phyloP scores from a whole-genome alignment of 441 rosid genomes.

The Eutrema salsugineum region DNA sequence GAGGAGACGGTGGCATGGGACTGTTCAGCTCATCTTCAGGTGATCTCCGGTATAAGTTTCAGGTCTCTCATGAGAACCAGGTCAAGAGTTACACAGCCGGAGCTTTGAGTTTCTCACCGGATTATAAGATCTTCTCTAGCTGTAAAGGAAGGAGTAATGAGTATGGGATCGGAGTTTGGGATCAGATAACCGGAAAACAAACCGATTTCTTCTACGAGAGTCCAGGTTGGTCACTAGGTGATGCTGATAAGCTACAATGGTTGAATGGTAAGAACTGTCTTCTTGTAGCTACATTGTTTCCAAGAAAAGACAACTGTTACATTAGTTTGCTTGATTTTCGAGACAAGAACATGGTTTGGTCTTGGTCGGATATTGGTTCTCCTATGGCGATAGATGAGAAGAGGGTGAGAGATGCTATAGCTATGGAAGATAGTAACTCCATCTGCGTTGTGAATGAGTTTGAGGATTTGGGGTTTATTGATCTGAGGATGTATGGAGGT shows the following conservation, averaged over 20 bases:
- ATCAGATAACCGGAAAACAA: conserved; percentile 82
- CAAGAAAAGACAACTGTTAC: conserved; percentile 91
- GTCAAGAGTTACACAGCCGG: conserved; percentile 86
- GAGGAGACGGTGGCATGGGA: conserved; percentile 96
- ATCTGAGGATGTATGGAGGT: conserved; percentile 60
- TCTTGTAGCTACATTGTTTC: conserved; percentile 88
- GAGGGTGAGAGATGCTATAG: conserved; percentile 88
- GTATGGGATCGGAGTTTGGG: conserved; percentile 97
- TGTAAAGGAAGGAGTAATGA: conserved; percentile 93
- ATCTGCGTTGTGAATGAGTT: conserved; percentile 90
- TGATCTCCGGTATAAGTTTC: conserved; percentile 69
- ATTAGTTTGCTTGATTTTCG: conserved; percentile 88
- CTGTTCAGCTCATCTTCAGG: conserved; percentile 73
- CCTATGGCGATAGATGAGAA: conserved; percentile 61
- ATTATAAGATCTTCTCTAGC: conserved; percentile 66
- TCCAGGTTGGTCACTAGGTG: conserved; percentile 88
- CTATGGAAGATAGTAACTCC: conserved; percentile 78
- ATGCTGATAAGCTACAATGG: conserved; percentile 93
- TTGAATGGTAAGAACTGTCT: conserved; percentile 65
- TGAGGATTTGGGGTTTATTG: conserved; percentile 93
- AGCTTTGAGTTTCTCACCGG: conserved; percentile 66
- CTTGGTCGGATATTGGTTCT: conserved; percentile 84
- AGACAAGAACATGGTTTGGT: conserved; percentile 86
- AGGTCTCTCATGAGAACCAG: conserved; percentile 63
- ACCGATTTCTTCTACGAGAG: conserved; percentile 84